These are phyloP conservation scores for Discostella stelligeroides DNA, from an alignment of 108 stramenopile genomes.

Conservation along the genomic window DNA sequence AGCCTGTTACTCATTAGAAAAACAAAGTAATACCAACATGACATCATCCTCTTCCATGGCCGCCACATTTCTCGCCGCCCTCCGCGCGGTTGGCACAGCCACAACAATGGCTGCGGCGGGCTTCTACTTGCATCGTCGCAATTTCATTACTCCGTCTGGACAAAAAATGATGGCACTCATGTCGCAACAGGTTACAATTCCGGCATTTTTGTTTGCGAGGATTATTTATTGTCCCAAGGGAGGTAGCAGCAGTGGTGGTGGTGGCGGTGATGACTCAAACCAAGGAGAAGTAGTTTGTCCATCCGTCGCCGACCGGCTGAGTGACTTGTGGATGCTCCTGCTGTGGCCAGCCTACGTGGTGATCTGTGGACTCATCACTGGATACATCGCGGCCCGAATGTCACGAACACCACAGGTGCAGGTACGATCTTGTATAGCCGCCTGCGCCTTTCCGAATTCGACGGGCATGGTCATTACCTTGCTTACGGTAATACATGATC, in stretches of 20 bases:
- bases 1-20: too few relatives aligned
- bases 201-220: constrained; percentile 86
- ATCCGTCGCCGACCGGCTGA: constrained; percentile 58
- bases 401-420: constrained; percentile 60
- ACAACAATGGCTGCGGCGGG: constrained; percentile 72
- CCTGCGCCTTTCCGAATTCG: constrained; percentile 79
- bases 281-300: constrained; percentile 54
- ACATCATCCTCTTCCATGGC: constrained; percentile 17
- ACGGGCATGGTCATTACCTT: constrained; percentile 86
- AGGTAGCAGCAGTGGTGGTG: constrained; percentile 40
- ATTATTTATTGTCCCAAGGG: constrained; percentile 84
- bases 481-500: constrained; percentile 79
- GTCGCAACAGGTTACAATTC: constrained; percentile 86
- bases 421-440: constrained; percentile 56
- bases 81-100: constrained; percentile 83
- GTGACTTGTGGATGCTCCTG: constrained; percentile 72
- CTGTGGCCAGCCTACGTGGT: constrained; percentile 82
- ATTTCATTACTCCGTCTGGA: constrained; percentile 64
- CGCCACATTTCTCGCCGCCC: constrained; percentile 61
- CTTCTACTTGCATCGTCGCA: constrained; percentile 70
- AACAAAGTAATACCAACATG: too few relatives aligned
- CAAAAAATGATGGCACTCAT: constrained; percentile 77
- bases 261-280: neutral
- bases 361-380: constrained; percentile 57
- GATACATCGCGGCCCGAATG: constrained; percentile 56